Evolutionary conservation across 257 asterid species (phyloP), one percentile per base, ranked within the genome.

Genomic region (Datura wrightii): DNA sequence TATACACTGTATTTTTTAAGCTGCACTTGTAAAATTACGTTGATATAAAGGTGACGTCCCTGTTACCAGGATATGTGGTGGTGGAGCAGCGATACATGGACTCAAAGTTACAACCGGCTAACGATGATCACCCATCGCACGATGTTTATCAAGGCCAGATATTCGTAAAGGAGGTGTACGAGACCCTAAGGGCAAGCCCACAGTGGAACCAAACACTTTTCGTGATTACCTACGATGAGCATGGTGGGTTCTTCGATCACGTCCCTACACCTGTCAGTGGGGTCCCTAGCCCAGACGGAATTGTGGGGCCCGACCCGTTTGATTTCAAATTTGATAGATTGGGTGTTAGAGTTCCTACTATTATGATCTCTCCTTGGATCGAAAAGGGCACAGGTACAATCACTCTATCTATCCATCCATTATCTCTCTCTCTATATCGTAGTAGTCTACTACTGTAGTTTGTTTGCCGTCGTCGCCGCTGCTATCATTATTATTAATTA

Each of bases 81-180:
- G 91, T 96, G 85, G 99, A 96, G 93, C 99, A 94, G 92, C 84
- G 97, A 62, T 96, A 93, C 94, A 56, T 85, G 86, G 99, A 96
- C 85, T 72, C 97, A 1, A 89, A 87, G 83, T 0, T 79, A 83
- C 91, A 86, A 87, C 98, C 98, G 0, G 99, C 94, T 2, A 96
- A 91, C 70, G 99, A 96, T 83, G 98, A 96, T 59, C 99, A 94
- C 10, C 98, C 99, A 0, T 96, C 98, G 5, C 99, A 94, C 70
- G 99, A 96, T 84, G 98, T 94, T 66, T 86, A 92, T 24, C 91
- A 91, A 76, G 98, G 99, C 8, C 99, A 94, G 85, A 89, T 89
- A 95, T 88, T 96, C 1, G 95, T 96, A 59, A 96, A 94, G 94
- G 99, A 94, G 88, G 98, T 96, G 86, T 96, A 96, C 88, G 98